These are phyloP conservation scores for Hypericum perforatum DNA, from an alignment of 345 rosid genomes.

Conservation along the genomic window DNA sequence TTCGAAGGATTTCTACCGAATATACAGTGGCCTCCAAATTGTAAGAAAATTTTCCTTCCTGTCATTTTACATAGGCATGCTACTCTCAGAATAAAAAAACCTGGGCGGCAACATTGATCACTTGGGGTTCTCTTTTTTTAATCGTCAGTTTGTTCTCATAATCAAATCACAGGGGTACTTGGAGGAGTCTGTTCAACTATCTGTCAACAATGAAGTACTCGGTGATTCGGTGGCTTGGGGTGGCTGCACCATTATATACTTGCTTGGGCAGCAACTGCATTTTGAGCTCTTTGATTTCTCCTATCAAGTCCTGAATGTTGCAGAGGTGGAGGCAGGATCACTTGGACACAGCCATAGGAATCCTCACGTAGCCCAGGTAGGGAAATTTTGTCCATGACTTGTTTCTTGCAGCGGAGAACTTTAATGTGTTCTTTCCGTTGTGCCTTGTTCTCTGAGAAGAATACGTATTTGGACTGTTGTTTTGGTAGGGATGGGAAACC, in stretches of 20 bases:
- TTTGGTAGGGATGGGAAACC: constrained; percentile 75
- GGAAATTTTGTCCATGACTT: not conserved
- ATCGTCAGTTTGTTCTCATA: constrained; percentile 7
- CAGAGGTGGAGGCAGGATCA: constrained; percentile 80
- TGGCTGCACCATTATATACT: constrained; percentile 87
- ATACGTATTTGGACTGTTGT: not conserved
- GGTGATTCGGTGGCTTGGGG: constrained; percentile 99
- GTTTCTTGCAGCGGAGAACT: not conserved
- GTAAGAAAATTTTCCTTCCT: constrained; percentile 33
- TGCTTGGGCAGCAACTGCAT: constrained; percentile 96
- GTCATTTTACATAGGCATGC: not conserved
- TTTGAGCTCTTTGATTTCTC: constrained; percentile 96
- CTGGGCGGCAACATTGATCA: no score
- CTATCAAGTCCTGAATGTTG: constrained; percentile 89
- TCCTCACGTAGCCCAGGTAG: constrained; percentile 62
- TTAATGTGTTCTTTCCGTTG: not conserved
- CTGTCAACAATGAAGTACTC: constrained; percentile 48
- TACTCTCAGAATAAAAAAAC: not conserved
- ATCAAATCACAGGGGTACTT: constrained; percentile 58
- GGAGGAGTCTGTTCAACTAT: constrained; percentile 51
- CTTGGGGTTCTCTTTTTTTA: not conserved
- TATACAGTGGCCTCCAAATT: constrained; percentile 92
- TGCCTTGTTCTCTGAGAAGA: not conserved
- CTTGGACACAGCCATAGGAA: constrained; percentile 41
- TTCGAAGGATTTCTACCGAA: constrained; percentile 87